These are phyloP conservation scores for Pseudocercospora macadamiae DNA, from an alignment of 2,329 filamentous ascomycete species.

Conservation along the genomic window DNA sequence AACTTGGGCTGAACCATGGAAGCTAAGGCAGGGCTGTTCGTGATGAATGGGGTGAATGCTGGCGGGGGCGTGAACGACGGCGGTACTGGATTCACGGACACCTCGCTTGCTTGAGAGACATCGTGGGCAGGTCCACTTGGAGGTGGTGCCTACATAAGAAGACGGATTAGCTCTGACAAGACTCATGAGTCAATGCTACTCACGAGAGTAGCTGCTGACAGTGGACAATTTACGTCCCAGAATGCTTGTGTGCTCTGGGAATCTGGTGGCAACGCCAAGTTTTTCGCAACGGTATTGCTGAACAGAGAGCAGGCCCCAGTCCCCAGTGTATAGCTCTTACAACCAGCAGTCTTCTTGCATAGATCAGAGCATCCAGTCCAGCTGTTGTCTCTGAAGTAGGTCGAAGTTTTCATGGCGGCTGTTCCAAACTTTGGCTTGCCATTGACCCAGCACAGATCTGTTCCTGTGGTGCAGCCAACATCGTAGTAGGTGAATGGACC, in stretches of 20 bases:
- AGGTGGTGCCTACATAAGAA: not conserved
- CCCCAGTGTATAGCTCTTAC: not conserved
- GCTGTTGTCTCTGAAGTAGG: not conserved
- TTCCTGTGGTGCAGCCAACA: not conserved
- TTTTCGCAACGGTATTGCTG: not conserved
- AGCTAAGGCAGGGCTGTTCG: not conserved
- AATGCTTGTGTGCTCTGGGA: not conserved
- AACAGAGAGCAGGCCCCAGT: not conserved
- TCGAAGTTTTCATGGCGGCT: not conserved
- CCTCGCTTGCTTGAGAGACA: not conserved
- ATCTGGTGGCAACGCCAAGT: not conserved
- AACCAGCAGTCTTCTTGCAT: not conserved
- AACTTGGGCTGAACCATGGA: too few species aligned
- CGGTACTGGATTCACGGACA: not conserved
- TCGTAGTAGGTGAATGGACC: not conserved
- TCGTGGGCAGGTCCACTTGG: not conserved
- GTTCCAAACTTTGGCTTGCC: not conserved
- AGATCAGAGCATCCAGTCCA: not conserved
- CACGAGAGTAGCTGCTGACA: not conserved
- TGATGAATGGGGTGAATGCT: not conserved
- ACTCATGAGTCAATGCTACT: not conserved
- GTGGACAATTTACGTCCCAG: not conserved
- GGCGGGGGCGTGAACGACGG: not conserved
- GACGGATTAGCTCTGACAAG: not conserved
- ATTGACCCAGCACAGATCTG: not conserved